These are phyloP conservation scores for Candida verbasci DNA, from an alignment of 805 yeast species.

Conservation along the genomic window DNA sequence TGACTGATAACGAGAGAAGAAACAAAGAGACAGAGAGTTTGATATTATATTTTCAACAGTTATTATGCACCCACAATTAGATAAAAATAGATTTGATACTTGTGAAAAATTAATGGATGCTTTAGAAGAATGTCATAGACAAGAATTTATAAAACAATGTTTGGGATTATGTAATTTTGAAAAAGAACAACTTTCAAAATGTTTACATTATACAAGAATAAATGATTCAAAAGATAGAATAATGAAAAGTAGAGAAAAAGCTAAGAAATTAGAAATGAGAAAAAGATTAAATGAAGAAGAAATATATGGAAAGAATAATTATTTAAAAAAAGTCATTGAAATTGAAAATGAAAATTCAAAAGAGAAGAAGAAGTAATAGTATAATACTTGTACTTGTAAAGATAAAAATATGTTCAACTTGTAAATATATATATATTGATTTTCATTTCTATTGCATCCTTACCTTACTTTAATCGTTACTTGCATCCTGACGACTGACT, in stretches of 20 bases:
- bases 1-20: too few species aligned
- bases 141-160: constrained; percentile 61
- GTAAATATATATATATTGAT: constrained; percentile 3
- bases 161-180: constrained; percentile 82
- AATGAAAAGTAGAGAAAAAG: constrained; percentile 51
- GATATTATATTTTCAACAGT: too few species aligned
- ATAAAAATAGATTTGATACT: constrained; percentile 40
- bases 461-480: too few species aligned
- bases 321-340: constrained; percentile 62
- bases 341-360: constrained; percentile 16
- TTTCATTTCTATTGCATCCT: too few species aligned
- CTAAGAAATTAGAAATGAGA: constrained; percentile 48
- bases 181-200: constrained; percentile 71
- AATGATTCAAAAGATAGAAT: constrained; percentile 56
- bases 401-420: background rate
- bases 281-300: constrained; percentile 70
- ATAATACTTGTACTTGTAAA: too few species aligned
- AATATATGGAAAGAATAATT: constrained; percentile 70
- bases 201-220: constrained; percentile 75
- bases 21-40: too few species aligned
- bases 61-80: constrained; percentile 41
- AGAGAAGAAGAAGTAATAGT: too few species aligned
- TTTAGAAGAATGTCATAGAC: constrained; percentile 80
- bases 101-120: constrained; percentile 84
- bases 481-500: too few species aligned